Evolutionary conservation across 805 yeast genomes (phyloP).

Genomic region (Grigorovia transvaalensis): DNA sequence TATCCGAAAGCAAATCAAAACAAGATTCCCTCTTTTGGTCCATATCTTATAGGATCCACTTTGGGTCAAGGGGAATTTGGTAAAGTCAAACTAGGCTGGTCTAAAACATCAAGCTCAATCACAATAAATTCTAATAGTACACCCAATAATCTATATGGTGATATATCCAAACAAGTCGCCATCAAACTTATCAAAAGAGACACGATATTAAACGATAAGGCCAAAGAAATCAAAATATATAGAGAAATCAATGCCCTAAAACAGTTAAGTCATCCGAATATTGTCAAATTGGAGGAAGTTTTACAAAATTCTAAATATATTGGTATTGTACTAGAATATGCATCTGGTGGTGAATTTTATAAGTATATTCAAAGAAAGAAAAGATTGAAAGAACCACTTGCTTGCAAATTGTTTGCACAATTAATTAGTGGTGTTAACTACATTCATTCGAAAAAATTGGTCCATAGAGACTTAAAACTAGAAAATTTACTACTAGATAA

Average conservation of each 20-base stretch:
- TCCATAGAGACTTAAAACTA: conserved; percentile 84
- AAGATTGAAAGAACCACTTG: conserved; percentile 74
- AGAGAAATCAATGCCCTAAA: conserved; percentile 88
- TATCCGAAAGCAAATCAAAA: background rate
- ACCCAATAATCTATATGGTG: conserved; percentile 6
- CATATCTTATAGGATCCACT: conserved; percentile 82
- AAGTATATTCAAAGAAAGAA: conserved; percentile 82
- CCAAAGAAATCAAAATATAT: conserved; percentile 78
- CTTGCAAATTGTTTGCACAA: conserved; percentile 86
- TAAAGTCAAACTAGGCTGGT: conserved; percentile 96
- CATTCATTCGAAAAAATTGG: conserved; percentile 84
- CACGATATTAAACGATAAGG: conserved; percentile 74
- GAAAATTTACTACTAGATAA: conserved; percentile 79
- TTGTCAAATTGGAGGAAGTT: conserved; percentile 85
- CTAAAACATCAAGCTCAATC: conserved; percentile 41
- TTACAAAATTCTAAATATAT: conserved; percentile 89
- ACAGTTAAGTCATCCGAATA: conserved; percentile 84
- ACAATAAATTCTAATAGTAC: conserved; percentile 25
- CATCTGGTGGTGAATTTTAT: conserved; percentile 94
- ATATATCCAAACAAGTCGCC: conserved; percentile 70
- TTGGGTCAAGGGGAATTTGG: conserved; percentile 98
- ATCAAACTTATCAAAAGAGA: conserved; percentile 85
- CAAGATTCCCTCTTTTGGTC: conserved; percentile 57
- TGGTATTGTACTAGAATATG: conserved; percentile 93
- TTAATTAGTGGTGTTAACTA: conserved; percentile 89